A percentile compares a stretch with the other conserved stretches of the same genome.
Evolutionary conservation across 208 protist genomes (phyloP).

Genomic region (Acanthamoeba castellanii): DNA sequence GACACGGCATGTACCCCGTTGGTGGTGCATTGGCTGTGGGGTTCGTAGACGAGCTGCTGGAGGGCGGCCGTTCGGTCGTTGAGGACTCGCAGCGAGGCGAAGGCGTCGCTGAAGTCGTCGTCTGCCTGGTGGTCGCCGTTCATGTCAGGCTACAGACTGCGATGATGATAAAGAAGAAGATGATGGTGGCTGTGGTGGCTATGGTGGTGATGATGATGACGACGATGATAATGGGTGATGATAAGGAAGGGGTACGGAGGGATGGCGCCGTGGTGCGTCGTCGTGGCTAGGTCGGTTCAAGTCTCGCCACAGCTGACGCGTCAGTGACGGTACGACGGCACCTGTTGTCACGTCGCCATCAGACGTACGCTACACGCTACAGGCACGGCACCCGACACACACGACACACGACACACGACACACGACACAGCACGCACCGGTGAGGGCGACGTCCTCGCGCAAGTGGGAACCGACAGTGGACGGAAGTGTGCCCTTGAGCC

Average conservation of each 20-base stretch:
- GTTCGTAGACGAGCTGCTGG: neutral
- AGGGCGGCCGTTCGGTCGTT: conserved; percentile 7
- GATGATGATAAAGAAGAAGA: neutral
- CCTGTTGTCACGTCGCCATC: neutral
- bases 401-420: no score
- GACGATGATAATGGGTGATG: no score
- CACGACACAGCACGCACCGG: neutral
- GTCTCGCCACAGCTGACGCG: conserved; percentile 3
- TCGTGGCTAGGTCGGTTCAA: neutral
- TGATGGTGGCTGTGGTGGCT: neutral
- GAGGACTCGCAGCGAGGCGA: neutral
- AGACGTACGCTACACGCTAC: neutral
- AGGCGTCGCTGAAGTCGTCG: conserved; percentile 28
- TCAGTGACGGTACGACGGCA: neutral
- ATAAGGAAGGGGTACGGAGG: no score
- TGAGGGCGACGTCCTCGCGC: conserved; percentile 6
- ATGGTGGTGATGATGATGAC: neutral
- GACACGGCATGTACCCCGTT: neutral
- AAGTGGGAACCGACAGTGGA: neutral
- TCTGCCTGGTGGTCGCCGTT: neutral
- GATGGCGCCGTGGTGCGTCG: no score
- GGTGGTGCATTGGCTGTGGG: conserved; percentile 13
- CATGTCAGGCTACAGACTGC: no score
- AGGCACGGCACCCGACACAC: neutral
- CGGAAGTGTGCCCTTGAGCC: neutral